Percentiles rank a stretch among this genome's conserved stretches.
These are phyloP conservation scores for Populus tremula DNA, from an alignment of 345 rosid species.

Conservation along the genomic window DNA sequence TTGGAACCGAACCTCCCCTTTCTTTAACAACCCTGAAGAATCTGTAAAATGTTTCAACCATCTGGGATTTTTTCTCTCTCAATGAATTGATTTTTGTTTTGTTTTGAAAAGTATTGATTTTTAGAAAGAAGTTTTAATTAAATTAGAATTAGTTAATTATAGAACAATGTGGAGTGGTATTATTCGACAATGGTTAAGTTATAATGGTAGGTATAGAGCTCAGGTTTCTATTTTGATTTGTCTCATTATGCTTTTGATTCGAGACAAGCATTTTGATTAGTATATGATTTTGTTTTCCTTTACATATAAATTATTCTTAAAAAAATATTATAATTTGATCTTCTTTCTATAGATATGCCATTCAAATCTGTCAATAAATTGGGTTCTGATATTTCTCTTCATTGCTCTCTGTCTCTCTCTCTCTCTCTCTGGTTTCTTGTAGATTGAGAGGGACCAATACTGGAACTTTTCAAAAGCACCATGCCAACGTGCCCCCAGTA, in stretches of 20 bases:
- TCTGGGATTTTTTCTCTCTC: too few relatives aligned
- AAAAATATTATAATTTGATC: not conserved
- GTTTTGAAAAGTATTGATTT: too few relatives aligned
- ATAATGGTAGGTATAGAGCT: too few relatives aligned
- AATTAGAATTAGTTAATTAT: too few relatives aligned
- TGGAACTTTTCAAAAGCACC: constrained; percentile 2
- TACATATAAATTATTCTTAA: not conserved
- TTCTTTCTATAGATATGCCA: not conserved
- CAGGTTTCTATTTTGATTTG: too few relatives aligned
- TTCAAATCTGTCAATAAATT: not conserved
- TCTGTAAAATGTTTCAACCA: not conserved
- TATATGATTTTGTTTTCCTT: not conserved
- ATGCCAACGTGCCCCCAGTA: constrained; percentile 32
- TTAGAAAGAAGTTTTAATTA: too few relatives aligned
- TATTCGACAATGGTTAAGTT: too few relatives aligned
- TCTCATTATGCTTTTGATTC: not conserved
- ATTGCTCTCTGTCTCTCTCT: not conserved
- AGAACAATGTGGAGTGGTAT: too few relatives aligned
- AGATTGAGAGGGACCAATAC: not conserved
- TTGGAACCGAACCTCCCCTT: not conserved
- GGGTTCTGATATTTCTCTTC: not conserved
- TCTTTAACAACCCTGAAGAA: not conserved
- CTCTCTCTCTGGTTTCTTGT: not conserved
- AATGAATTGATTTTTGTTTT: too few relatives aligned
- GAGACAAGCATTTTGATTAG: not conserved